These are phyloP conservation scores for Xylaria scruposa DNA, from an alignment of 495 filamentous ascomycete species.

Conservation along the genomic window DNA sequence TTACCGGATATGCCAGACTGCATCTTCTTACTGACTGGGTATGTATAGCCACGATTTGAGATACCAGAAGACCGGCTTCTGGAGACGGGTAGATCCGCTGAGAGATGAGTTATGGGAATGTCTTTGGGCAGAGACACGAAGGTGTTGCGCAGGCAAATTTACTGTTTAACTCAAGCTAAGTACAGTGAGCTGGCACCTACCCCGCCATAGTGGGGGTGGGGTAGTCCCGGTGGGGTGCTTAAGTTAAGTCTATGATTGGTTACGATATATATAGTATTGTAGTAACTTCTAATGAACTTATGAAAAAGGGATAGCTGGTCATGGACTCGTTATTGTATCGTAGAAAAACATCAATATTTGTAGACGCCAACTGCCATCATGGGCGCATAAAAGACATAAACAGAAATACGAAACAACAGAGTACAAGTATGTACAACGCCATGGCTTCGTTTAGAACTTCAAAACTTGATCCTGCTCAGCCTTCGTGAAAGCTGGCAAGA, in stretches of 20 bases:
- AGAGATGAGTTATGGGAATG: neutral
- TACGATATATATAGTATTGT: neutral
- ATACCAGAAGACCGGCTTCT: constrained; percentile 16
- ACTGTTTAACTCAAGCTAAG: neutral
- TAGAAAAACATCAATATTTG: neutral
- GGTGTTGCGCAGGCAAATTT: neutral
- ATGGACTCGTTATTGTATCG: neutral
- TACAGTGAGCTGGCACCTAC: neutral
- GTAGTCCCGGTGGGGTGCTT: too few species aligned
- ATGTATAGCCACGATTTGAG: neutral
- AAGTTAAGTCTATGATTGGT: too few species aligned
- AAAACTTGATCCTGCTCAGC: neutral
- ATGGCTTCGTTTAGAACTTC: neutral
- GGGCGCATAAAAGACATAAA: neutral
- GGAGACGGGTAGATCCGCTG: neutral
- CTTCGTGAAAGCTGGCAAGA: constrained; percentile 19
- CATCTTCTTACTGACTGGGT: constrained; percentile 10
- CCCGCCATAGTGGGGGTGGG: too few species aligned
- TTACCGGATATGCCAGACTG: constrained; percentile 31
- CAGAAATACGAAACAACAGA: neutral
- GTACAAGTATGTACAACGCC: too few species aligned
- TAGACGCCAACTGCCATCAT: neutral
- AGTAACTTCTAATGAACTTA: neutral
- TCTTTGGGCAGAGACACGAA: neutral
- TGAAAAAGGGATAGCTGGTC: neutral